Percentiles rank a stretch among this genome's conserved stretches.
Conservation (phyloP, 306 rosid genomes). For the Parietaria judaica region DNA sequence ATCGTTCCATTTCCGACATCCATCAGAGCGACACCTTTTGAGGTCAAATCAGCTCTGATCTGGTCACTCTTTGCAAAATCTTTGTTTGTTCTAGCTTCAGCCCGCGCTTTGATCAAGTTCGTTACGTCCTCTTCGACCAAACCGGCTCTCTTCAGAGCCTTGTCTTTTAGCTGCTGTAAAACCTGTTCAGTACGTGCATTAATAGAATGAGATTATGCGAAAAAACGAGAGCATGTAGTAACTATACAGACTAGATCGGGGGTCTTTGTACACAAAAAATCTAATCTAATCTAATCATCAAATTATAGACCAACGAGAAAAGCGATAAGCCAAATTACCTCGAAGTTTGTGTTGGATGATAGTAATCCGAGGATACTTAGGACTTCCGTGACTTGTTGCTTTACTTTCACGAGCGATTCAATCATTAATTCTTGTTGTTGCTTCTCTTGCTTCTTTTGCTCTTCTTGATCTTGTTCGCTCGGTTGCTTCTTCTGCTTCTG, state of each 20-base stretch:
- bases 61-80: slow-evolving; percentile 65
- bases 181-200: too few relatives aligned
- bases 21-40: slow-evolving; percentile 82
- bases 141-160: slow-evolving; percentile 73
- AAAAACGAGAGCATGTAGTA: too few relatives aligned
- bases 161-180: slow-evolving; percentile 67
- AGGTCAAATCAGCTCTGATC: slow-evolving; percentile 58
- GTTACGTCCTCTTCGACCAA: slow-evolving; percentile 60
- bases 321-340: slow-evolving; percentile 39
- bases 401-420: slow-evolving; percentile 52
- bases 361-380: slow-evolving; percentile 55
- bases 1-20: slow-evolving; percentile 70
- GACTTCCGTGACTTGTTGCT: slow-evolving; percentile 49
- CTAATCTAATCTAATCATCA: slow-evolving; percentile 3
- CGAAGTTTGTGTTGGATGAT: slow-evolving; percentile 40
- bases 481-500: slow-evolving; percentile 37
- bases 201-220: too few relatives aligned
- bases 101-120: slow-evolving; percentile 53
- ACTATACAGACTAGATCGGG: too few relatives aligned
- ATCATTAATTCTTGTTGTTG: slow-evolving; percentile 41
- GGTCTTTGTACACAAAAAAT: too few relatives aligned
- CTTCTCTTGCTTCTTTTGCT: slow-evolving; percentile 43
- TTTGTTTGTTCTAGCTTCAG: slow-evolving; percentile 67
- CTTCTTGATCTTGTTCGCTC: slow-evolving; percentile 1
- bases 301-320: slow-evolving; percentile 2